Conservation (phyloP, 352 stramenopile genomes). For the Aphanomyces invadans region DNA sequence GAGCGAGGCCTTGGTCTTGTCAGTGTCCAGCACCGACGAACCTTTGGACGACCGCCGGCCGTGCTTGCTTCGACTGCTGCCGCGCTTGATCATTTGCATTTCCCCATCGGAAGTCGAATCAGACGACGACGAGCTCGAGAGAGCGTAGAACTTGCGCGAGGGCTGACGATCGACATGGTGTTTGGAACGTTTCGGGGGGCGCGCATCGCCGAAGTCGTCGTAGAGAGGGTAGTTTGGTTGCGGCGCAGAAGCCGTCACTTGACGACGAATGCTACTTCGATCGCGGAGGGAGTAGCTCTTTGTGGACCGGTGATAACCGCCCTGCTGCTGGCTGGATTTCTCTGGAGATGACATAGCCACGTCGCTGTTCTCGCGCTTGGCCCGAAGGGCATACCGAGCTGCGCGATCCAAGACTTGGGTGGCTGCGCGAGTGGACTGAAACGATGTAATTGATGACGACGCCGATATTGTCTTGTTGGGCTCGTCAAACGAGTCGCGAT, state of each 20-base stretch:
- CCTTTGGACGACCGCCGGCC: constrained; percentile 24
- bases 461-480: not conserved
- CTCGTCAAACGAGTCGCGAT: constrained; percentile 7
- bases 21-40: not conserved
- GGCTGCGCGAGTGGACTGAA: not conserved
- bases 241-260: not conserved
- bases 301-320: not conserved
- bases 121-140: constrained; percentile 29
- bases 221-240: not conserved
- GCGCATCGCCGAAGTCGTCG: constrained; percentile 27
- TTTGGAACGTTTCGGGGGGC: constrained; percentile 33
- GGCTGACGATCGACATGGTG: constrained; percentile 38
- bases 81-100: constrained; percentile 45
- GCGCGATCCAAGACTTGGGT: constrained; percentile 8
- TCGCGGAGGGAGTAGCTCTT: constrained; percentile 27
- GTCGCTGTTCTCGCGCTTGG: not conserved
- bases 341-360: too few relatives aligned
- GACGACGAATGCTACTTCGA: constrained; percentile 15
- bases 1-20: constrained; percentile 27
- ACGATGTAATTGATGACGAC: not conserved
- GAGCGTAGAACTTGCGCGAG: not conserved
- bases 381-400: constrained; percentile 9
- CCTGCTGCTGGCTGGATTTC: too few relatives aligned
- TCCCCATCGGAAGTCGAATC: constrained; percentile 43
- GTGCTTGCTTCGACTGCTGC: constrained; percentile 26